Percentiles rank a stretch among this genome's conserved stretches.
Evolutionary conservation across 306 rosid species (phyloP).

Genomic region (Malus orientalis): DNA sequence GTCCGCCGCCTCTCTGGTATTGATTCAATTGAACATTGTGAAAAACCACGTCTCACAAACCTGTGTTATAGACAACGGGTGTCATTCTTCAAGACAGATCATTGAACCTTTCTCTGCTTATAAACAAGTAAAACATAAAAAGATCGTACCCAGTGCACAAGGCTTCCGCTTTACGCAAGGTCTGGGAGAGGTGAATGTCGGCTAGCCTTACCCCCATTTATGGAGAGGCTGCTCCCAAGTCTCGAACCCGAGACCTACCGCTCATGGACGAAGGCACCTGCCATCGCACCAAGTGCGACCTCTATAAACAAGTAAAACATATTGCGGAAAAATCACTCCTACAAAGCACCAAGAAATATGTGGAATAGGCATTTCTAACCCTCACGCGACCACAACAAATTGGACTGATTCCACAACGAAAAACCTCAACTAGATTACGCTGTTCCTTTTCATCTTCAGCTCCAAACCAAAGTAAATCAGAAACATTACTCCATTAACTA

Average conservation of each 20-base stretch:
- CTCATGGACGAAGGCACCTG: no score
- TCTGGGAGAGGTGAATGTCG: no score
- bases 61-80: conserved; percentile 30
- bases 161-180: no score
- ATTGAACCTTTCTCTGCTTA: neutral
- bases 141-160: no score
- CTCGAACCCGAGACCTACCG: no score
- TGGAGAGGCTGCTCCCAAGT: no score
- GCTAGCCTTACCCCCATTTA: no score
- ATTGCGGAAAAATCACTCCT: neutral
- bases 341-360: no score
- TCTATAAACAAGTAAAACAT: neutral
- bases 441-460: no score
- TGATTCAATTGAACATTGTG: conserved; percentile 73
- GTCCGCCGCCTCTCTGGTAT: conserved; percentile 68
- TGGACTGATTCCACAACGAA: no score
- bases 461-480: neutral
- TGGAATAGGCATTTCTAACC: neutral
- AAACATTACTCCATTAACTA: neutral
- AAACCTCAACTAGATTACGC: neutral
- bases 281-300: no score
- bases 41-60: conserved; percentile 96
- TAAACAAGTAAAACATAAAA: neutral
- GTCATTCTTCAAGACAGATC: neutral
- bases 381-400: neutral